Conservation (phyloP, 805 yeast genomes). For the Candida ipomoeae region DNA sequence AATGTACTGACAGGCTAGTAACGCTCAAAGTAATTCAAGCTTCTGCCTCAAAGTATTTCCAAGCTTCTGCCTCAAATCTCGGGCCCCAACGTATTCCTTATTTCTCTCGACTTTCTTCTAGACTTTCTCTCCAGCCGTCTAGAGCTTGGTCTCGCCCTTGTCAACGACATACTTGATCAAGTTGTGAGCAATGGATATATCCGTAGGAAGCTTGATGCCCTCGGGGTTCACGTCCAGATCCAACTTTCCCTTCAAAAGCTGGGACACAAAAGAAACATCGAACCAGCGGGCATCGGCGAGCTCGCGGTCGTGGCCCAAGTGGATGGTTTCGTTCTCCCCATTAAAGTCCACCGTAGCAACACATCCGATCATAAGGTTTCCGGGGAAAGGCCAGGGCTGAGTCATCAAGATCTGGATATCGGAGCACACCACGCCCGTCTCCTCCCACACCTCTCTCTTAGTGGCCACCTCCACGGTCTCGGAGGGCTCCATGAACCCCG, state of each 20-base stretch:
- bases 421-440: conserved; percentile 72
- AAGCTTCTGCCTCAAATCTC: no score
- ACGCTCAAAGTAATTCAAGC: no score
- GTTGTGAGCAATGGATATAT: conserved; percentile 40
- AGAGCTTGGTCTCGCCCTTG: conserved; percentile 17
- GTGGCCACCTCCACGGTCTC: conserved; percentile 90
- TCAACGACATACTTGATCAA: conserved; percentile 42
- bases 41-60: no score
- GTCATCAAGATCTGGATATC: conserved; percentile 61
- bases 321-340: conserved; percentile 58
- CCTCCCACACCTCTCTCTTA: conserved; percentile 90
- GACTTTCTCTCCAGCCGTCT: background rate
- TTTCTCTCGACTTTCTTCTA: no score
- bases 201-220: conserved; percentile 40
- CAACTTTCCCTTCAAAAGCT: conserved; percentile 29
- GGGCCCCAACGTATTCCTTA: no score
- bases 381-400: conserved; percentile 99
- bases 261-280: conserved; percentile 47
- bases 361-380: conserved; percentile 91
- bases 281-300: conserved; percentile 86
- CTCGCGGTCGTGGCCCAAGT: conserved; percentile 82
- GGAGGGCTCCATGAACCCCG: conserved; percentile 95
- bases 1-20: no score
- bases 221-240: conserved; percentile 28
- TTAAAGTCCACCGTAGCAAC: conserved; percentile 71